Base-by-base conservation (phyloP, 1,284 basidiomycete species). In the Meira miltonrushii region DNA sequence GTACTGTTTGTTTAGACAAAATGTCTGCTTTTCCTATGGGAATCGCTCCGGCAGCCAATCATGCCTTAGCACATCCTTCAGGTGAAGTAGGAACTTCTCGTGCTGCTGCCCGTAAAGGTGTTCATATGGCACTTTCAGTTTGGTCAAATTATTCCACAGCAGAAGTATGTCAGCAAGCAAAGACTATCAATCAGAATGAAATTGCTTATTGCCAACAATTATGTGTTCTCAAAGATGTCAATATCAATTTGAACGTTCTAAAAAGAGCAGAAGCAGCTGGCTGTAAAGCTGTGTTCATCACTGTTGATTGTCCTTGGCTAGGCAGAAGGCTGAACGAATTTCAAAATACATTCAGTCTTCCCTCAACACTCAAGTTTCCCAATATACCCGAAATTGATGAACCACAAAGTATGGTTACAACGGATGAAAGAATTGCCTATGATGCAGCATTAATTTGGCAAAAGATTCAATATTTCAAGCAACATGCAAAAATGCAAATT, bases 251-350 rank as follows among this genome's bases (percentile, higher is more conserved):
- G 25, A 46, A 62, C 10, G 52, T 71, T 25, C 56, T 77, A 2
- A 55, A 62, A 6, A 83, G 88, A 11, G 87, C 85, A 49, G 87
- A 88, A 71, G 81, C 79, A 7, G 83, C 79, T 33, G 86, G 86
- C 1, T 90, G 83, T 79, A 83, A 79, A 7, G 83, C 84, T 19
- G 84, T 89, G 38, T 83, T 90, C 50, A 67, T 72, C n/a, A 70
- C 68, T 11, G 57, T 72, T 11, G 70, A 72, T 52, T 69, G 67
- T 28, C 69, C 63, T 61, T 64, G 47, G 8, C 52, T 71, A 7
- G 68, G 68, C 12, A 64, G 61, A 62, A 49, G 68, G 11, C 62
- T 64, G 8, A 53, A 66, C 17, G 70, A 70, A 44, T 64, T 71
- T 17, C 60, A 67, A 39, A 60, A 61, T 28, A 53, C 51, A 38